Base-by-base conservation (phyloP, 345 rosid species). In the Aegle marmelos region DNA sequence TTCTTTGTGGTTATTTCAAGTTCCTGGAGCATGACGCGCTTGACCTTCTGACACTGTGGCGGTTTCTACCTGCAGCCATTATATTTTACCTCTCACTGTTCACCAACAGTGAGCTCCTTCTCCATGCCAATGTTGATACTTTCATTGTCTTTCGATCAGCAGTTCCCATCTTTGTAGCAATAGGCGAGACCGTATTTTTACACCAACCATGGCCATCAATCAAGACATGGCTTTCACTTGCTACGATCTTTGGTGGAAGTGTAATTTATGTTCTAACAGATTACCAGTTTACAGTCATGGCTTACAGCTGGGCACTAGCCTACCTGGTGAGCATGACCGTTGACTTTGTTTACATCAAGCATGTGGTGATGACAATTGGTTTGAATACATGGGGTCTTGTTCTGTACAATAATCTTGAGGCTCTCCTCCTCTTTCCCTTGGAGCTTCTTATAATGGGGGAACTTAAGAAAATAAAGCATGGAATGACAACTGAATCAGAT, bases 331-430 rank as follows among this genome's bases (percentile, higher is more conserved):
- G 98, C 79, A 96, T 96, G 99, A 82, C 98, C 0, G 87, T 96
- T n/a, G 99, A 96, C 79, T 96, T 96, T 80, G 99, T 96, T 48
- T 96, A 94, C 83, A 96, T 96, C 74, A 96, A 96, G 91, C 98
- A 96, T 68, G 99, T 94, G 36, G 99, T 96, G 2, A 94, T 94
- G 99, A 96, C 99, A 45, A 91, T 94, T 34, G 95, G 99, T 6
- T 80, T 96, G 36, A 96, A 90, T 75, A 92, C 98, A 1, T 96
- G 99, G 98, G 98, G 98, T 57, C 98, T 96, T 73, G 99, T 96
- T 62, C 85, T 96, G 53, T 94, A 94, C 81, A 96, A 96, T 82
- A 96, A 94, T 85, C 97, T 96, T 0, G 99, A 96, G 85, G 99
- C 99, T 68, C 84, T 94, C 57, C 87, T 94, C 22, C 84, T 96